Conservation (phyloP, 2,329 filamentous ascomycete genomes). For the Ceratocystis huliohia region DNA sequence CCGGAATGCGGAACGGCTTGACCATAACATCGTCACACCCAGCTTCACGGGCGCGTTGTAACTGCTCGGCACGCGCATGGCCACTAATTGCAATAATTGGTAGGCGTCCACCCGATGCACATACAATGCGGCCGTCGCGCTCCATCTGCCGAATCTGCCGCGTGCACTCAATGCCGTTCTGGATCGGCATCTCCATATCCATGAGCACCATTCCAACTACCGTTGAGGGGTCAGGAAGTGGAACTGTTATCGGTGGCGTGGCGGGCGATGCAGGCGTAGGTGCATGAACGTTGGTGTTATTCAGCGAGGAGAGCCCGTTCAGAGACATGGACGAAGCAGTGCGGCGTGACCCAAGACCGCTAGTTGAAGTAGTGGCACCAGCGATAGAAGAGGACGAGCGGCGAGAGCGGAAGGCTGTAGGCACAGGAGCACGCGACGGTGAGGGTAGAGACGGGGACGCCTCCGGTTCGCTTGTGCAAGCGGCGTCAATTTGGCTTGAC, state of each 20-base stretch:
- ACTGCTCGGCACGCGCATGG: conserved; percentile 53
- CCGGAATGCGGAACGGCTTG: conserved; percentile 57
- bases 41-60: conserved; percentile 37
- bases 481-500: neutral
- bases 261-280: neutral
- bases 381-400: conserved; percentile 15
- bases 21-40: conserved; percentile 53
- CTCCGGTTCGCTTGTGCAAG: neutral
- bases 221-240: neutral
- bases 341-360: neutral
- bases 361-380: conserved; percentile 13
- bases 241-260: neutral
- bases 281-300: neutral
- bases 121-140: conserved; percentile 37
- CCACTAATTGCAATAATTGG: conserved; percentile 56
- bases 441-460: neutral
- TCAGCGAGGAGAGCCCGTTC: neutral
- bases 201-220: conserved; percentile 52
- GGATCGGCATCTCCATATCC: conserved; percentile 67
- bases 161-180: conserved; percentile 57
- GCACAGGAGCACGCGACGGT: neutral
- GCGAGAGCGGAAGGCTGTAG: conserved; percentile 14
- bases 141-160: conserved; percentile 51
- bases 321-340: conserved; percentile 9
- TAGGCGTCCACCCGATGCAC: conserved; percentile 36